phyloP scores from a whole-genome alignment of 1,284 basidiomycete genomes.

The Puccinia polysora region DNA sequence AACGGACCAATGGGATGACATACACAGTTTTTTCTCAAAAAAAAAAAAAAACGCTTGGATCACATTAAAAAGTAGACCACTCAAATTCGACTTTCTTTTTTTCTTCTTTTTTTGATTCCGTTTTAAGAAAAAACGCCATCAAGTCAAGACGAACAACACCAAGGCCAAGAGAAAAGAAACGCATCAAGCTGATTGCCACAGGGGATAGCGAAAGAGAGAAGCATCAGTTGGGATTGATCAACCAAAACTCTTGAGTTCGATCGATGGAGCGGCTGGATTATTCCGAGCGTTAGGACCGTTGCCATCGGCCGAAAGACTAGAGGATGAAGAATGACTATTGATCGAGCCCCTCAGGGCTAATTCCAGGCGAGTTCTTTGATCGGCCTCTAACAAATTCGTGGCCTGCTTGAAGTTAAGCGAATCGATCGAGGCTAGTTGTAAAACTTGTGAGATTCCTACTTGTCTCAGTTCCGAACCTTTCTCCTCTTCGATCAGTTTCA shows the following conservation, averaged over 20 bases:
- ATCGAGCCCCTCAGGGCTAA: constrained; percentile 13
- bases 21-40: too few species aligned
- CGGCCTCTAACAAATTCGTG: constrained; percentile 20
- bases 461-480: neutral
- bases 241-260: constrained; percentile 39
- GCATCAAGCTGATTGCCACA: too few species aligned
- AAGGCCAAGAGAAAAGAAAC: too few species aligned
- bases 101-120: too few species aligned
- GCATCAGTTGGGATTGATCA: neutral
- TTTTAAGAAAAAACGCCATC: too few species aligned
- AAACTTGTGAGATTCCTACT: constrained; percentile 12
- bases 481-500: constrained; percentile 18
- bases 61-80: too few species aligned
- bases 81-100: too few species aligned
- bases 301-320: neutral
- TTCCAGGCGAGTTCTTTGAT: constrained; percentile 13
- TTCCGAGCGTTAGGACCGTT: neutral
- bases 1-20: too few species aligned
- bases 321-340: neutral
- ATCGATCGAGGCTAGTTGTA: constrained; percentile 22
- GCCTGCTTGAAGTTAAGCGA: constrained; percentile 21
- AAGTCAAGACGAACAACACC: neutral
- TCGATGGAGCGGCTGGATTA: constrained; percentile 8
- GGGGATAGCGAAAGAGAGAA: too few species aligned
- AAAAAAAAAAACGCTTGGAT: too few species aligned